phyloP scores from a whole-genome alignment of 139 green algal species.

The Coelastrella sp. region DNA sequence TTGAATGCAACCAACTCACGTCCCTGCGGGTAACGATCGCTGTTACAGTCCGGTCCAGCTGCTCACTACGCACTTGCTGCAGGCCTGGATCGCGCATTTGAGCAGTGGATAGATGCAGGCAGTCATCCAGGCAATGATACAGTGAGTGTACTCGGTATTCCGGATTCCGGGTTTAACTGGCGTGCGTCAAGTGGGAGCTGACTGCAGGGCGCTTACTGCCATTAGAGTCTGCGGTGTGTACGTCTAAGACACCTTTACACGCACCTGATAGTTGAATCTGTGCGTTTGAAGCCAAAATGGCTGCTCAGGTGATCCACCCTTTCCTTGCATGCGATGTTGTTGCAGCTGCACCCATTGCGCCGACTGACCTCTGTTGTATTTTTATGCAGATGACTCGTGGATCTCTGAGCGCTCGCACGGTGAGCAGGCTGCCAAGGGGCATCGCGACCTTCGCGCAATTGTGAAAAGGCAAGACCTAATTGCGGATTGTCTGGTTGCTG shows the following conservation, averaged over 20 bases:
- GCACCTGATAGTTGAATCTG: constrained; percentile 1
- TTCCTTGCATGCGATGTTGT: not conserved
- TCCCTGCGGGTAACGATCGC: too few relatives aligned
- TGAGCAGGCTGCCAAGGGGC: not conserved
- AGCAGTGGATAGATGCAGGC: too few relatives aligned
- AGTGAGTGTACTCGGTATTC: not conserved
- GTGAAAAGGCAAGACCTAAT: not conserved
- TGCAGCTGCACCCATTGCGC: not conserved
- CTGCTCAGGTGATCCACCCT: constrained; percentile 33
- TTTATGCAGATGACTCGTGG: constrained; percentile 39
- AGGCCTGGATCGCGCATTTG: too few relatives aligned
- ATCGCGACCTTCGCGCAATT: constrained; percentile 6
- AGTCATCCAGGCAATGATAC: too few relatives aligned
- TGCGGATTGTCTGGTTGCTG: not conserved
- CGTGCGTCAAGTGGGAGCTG: not conserved
- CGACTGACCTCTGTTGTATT: not conserved
- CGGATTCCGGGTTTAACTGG: not conserved
- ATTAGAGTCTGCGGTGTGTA: not conserved
- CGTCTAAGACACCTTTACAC: not conserved
- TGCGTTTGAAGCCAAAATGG: constrained; percentile 28
- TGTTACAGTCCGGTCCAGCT: too few relatives aligned
- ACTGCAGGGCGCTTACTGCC: not conserved
- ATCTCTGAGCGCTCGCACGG: constrained; percentile 24
- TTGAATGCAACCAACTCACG: too few relatives aligned
- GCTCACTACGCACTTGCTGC: too few relatives aligned